phyloP scores from a whole-genome alignment of 495 filamentous ascomycete genomes.

The Echria macrotheca region DNA sequence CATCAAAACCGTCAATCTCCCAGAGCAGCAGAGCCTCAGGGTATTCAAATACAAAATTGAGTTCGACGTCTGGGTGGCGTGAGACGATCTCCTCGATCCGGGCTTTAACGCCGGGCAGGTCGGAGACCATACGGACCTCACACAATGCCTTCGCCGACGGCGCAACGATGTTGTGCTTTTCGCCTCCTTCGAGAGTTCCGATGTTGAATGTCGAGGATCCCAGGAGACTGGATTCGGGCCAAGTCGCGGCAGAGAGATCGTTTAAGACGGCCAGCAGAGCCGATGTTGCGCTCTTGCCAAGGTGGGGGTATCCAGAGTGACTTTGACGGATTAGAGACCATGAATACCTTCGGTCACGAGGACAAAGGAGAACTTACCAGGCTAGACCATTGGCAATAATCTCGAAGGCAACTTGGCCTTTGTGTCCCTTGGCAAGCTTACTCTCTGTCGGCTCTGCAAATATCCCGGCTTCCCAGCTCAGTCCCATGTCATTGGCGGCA shows the following conservation, averaged over 20 bases:
- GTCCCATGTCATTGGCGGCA: constrained; percentile 12
- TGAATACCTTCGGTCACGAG: too few species aligned
- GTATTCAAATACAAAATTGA: neutral
- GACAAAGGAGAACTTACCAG: too few species aligned
- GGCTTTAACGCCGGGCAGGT: neutral
- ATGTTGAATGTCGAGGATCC: constrained; percentile 81
- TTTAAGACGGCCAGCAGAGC: constrained; percentile 45
- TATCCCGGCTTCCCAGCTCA: constrained; percentile 52
- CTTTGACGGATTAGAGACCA: too few species aligned
- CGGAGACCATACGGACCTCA: neutral
- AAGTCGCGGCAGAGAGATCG: neutral
- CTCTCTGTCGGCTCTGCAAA: constrained; percentile 87
- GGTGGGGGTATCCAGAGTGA: constrained; percentile 82
- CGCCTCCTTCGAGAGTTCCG: constrained; percentile 72
- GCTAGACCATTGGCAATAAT: constrained; percentile 66
- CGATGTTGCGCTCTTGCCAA: constrained; percentile 72
- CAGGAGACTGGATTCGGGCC: constrained; percentile 24
- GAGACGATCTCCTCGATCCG: neutral
- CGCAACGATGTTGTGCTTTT: constrained; percentile 40
- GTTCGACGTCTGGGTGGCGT: neutral
- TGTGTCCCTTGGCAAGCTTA: constrained; percentile 78
- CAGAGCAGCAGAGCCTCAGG: neutral
- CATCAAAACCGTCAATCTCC: neutral
- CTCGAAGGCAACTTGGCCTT: constrained; percentile 64
- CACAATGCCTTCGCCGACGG: neutral